Evolutionary conservation across 2,329 filamentous ascomycete genomes (phyloP).

Genomic region (Sporothrix brunneoviolacea): DNA sequence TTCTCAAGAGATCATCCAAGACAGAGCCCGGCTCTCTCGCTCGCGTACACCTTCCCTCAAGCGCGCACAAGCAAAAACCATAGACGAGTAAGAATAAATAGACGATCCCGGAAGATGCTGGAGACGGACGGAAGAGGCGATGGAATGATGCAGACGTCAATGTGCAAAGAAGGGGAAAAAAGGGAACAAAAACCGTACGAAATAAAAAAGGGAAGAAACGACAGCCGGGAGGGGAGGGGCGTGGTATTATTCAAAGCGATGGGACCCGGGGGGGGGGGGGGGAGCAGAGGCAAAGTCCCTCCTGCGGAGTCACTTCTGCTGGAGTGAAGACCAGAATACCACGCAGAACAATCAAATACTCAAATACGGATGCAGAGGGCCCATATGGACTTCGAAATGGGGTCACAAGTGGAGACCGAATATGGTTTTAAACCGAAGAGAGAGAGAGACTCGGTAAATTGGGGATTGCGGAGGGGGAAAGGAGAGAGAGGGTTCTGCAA

Average conservation of each 20-base stretch:
- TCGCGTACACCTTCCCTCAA: neutral
- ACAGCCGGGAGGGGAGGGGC: conserved; percentile 1
- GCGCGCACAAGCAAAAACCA: neutral
- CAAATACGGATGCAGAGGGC: no score
- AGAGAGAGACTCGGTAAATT: conserved; percentile 4
- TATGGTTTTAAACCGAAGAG: conserved; percentile 7
- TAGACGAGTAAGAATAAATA: no score
- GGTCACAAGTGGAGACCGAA: conserved; percentile 7
- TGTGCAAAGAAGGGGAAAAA: neutral
- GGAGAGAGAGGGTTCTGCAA: neutral
- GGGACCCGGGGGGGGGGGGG: neutral
- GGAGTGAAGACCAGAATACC: neutral
- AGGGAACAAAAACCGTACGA: neutral
- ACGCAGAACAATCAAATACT: neutral
- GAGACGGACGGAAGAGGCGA: neutral
- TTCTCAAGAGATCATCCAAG: no score
- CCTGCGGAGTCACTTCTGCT: neutral
- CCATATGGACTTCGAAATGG: no score
- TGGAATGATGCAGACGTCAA: neutral
- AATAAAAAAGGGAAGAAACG: neutral
- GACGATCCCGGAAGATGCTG: no score
- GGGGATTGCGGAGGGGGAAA: conserved; percentile 5
- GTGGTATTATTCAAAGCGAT: conserved; percentile 2
- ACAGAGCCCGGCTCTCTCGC: neutral
- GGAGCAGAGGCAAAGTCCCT: neutral